Base-by-base conservation (phyloP, 495 filamentous ascomycete species). In the Penicillium angulare region DNA sequence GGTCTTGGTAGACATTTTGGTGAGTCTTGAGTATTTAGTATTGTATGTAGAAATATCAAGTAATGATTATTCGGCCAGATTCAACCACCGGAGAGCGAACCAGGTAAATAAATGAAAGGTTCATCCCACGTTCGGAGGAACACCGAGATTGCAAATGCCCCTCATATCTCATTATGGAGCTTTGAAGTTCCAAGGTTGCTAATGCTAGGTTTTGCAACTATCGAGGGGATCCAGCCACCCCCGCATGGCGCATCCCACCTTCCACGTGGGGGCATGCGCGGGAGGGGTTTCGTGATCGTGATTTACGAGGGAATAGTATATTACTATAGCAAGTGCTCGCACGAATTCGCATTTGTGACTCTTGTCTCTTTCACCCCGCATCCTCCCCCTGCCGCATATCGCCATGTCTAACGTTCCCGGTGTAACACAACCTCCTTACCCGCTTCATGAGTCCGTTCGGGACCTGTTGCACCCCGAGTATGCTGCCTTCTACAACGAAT, bases 401-500 rank as follows among this genome's bases (percentile, higher is more conserved):
- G 61, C 24, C 27, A 75, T 73, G 68, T 54, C 66, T 36, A 26
- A 32, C 1, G 50, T 61, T 36, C 42, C 61, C 7, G 51, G 55
- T 26, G 41, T 59, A 23, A 60, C 66, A 33, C 62, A 72, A 50
- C 80, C 80, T 9, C 80, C 79, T 0, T 82, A 83, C 49, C 78
- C 79, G 23, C 72, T 83, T 33, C 78, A 83, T 50, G 60, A 64
- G 15, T 79, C 78, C 13, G 66, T 83, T 33, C 57, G 63, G 29
- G 57, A 73, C 46, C 48, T 61, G 36, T 43, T 84, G 31, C 67
- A 80, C 53, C 75, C 79, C 7, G 72, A 76, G 40, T 84, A 82
- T 55, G 73, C 72, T 43, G 59, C 55, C 20, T 82, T 80, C 63
- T 82, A 82, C 59, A 81, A 82, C 57, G 43, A 74, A 33, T 56